Percentiles rank a stretch among this genome's conserved stretches.
These are phyloP conservation scores for Crataegus laevigata DNA, from an alignment of 306 rosid species.

Conservation along the genomic window DNA sequence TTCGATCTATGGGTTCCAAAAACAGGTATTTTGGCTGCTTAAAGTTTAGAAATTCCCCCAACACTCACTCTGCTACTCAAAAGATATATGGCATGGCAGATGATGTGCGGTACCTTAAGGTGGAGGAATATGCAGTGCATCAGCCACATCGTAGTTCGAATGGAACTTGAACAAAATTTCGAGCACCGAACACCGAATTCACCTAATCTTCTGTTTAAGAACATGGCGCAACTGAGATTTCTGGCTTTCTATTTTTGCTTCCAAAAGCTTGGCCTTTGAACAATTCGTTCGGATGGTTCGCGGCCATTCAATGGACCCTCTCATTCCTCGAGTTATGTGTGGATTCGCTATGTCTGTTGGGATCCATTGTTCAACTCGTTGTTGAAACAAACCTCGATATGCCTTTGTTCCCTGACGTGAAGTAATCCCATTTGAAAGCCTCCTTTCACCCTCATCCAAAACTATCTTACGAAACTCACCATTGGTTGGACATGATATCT, in stretches of 20 bases:
- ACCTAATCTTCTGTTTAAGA: constrained; percentile 32
- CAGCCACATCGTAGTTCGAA: background rate
- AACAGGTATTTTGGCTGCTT: background rate
- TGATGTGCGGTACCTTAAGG: background rate
- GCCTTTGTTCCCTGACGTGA: constrained; percentile 5
- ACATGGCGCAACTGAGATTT: constrained; percentile 48
- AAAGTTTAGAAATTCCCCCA: background rate
- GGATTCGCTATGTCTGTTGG: constrained; percentile 35
- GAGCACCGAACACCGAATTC: background rate
- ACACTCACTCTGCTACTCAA: background rate
- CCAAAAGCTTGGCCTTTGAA: constrained; percentile 33
- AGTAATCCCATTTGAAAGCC: constrained; percentile 14
- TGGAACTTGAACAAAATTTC: background rate
- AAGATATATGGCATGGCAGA: background rate
- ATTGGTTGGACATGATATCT: constrained; percentile 1
- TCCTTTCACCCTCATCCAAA: constrained; percentile 2
- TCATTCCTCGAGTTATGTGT: constrained; percentile 57
- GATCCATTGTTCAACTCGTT: constrained; percentile 11
- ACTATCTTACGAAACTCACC: background rate
- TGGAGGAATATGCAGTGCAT: background rate
- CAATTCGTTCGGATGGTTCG: constrained; percentile 25
- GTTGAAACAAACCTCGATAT: background rate
- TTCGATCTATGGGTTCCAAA: too few species aligned
- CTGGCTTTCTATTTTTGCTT: constrained; percentile 45
- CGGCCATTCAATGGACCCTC: constrained; percentile 62